Conservation (phyloP, 2,329 filamentous ascomycete species). For the Amauroascus verrucosus region DNA sequence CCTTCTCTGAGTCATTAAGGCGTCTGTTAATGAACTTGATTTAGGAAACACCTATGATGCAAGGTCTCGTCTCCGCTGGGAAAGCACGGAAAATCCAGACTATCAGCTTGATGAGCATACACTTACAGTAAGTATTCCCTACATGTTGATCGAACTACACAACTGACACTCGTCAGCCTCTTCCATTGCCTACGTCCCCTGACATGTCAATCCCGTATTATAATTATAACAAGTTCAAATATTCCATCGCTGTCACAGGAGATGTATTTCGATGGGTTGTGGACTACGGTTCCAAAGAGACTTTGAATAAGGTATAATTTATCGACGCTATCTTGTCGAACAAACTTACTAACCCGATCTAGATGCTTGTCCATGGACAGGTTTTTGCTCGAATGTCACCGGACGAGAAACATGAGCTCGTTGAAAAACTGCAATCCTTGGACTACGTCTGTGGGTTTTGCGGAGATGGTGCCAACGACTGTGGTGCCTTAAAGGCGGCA, state of each 20-base stretch:
- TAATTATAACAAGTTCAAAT: slow-evolving; percentile 69
- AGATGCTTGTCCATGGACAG: slow-evolving; percentile 85
- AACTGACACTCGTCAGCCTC: slow-evolving; percentile 45
- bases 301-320: slow-evolving; percentile 54
- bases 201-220: slow-evolving; percentile 82
- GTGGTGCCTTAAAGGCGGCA: slow-evolving; percentile 88
- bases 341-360: slow-evolving; percentile 16
- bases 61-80: slow-evolving; percentile 69
- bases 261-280: slow-evolving; percentile 96
- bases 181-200: slow-evolving; percentile 56
- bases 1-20: neutral
- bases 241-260: slow-evolving; percentile 78
- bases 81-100: slow-evolving; percentile 80
- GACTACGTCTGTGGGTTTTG: slow-evolving; percentile 95
- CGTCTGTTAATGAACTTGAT: slow-evolving; percentile 10
- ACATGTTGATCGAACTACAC: neutral
- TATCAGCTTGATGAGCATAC: slow-evolving; percentile 70
- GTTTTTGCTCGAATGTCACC: slow-evolving; percentile 98
- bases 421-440: slow-evolving; percentile 92
- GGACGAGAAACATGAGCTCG: slow-evolving; percentile 94
- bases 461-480: slow-evolving; percentile 95
- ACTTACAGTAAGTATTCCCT: slow-evolving; percentile 46
- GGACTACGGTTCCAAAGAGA: slow-evolving; percentile 73
- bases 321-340: neutral
- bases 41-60: slow-evolving; percentile 62